Conservation (phyloP, 257 asterid genomes). For the Pogostemon cablin region DNA sequence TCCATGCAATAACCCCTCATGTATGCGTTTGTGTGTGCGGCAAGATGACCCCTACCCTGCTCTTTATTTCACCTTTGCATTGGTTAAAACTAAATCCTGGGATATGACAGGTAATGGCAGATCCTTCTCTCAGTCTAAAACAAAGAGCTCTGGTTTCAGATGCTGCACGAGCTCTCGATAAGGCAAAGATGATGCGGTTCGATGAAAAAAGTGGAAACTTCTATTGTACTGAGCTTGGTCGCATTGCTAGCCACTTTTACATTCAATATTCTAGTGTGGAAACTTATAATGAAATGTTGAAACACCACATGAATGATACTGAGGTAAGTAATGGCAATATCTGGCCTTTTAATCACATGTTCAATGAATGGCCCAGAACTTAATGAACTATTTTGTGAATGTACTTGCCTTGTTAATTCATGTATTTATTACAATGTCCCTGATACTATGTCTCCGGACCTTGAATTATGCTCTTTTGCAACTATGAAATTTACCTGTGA, state of each 20-base stretch:
- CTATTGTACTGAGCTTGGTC: constrained; percentile 98
- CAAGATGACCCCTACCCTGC: background rate
- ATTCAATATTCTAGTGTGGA: constrained; percentile 97
- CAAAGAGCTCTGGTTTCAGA: constrained; percentile 89
- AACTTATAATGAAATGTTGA: constrained; percentile 86
- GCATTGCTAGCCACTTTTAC: constrained; percentile 98
- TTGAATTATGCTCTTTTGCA: background rate
- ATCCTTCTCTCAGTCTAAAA: constrained; percentile 88
- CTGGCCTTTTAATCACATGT: constrained; percentile 13
- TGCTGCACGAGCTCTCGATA: constrained; percentile 98
- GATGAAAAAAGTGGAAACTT: constrained; percentile 99
- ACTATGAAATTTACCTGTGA: background rate
- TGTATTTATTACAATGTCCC: constrained; percentile 2
- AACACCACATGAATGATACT: constrained; percentile 93
- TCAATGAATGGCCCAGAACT: constrained; percentile 18
- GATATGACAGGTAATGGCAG: constrained; percentile 75
- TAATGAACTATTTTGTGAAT: constrained; percentile 16
- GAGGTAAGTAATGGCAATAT: constrained; percentile 60
- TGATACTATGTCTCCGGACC: constrained; percentile 16
- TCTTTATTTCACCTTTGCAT: background rate
- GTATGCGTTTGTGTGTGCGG: background rate
- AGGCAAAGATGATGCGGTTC: constrained; percentile 99
- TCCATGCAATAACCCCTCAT: background rate
- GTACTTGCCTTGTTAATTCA: constrained; percentile 11
- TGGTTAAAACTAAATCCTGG: constrained; percentile 19